These are phyloP conservation scores for Talaromyces thailandensis DNA, from an alignment of 495 filamentous ascomycete species.

Conservation along the genomic window DNA sequence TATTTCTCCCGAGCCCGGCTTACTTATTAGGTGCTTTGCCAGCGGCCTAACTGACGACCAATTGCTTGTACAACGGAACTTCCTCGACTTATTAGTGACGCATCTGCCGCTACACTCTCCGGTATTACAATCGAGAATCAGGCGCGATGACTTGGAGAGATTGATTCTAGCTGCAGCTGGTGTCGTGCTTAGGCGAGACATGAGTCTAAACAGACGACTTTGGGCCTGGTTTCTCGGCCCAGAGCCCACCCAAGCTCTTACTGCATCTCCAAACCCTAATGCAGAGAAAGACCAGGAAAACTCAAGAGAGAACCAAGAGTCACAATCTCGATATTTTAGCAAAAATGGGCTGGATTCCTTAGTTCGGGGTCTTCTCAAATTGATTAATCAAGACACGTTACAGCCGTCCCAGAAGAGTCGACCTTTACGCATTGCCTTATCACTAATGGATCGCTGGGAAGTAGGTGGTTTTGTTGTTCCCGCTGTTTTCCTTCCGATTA, in stretches of 20 bases:
- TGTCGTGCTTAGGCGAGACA: slow-evolving; percentile 81
- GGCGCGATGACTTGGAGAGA: slow-evolving; percentile 63
- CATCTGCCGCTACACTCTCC: slow-evolving; percentile 83
- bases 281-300: slow-evolving; percentile 39
- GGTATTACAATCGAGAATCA: slow-evolving; percentile 66
- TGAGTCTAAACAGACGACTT: slow-evolving; percentile 88
- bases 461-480: slow-evolving; percentile 85
- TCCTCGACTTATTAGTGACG: slow-evolving; percentile 84
- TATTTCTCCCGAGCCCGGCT: slow-evolving; percentile 83
- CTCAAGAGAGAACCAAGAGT: slow-evolving; percentile 33
- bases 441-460: slow-evolving; percentile 96
- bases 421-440: slow-evolving; percentile 85
- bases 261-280: slow-evolving; percentile 24
- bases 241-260: slow-evolving; percentile 46
- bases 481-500: slow-evolving; percentile 77
- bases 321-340: slow-evolving; percentile 63
- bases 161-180: slow-evolving; percentile 73
- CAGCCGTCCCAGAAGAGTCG: slow-evolving; percentile 64
- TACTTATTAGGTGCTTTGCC: slow-evolving; percentile 84
- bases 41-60: slow-evolving; percentile 86
- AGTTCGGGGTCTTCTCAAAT: slow-evolving; percentile 61
- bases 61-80: slow-evolving; percentile 84
- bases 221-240: slow-evolving; percentile 97
- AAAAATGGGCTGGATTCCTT: slow-evolving; percentile 66
- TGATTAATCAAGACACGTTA: slow-evolving; percentile 52